Evolutionary conservation across 2,329 filamentous ascomycete species (phyloP), one percentile per base, ranked within the genome.

Genomic region (Exophiala alcalophila): DNA sequence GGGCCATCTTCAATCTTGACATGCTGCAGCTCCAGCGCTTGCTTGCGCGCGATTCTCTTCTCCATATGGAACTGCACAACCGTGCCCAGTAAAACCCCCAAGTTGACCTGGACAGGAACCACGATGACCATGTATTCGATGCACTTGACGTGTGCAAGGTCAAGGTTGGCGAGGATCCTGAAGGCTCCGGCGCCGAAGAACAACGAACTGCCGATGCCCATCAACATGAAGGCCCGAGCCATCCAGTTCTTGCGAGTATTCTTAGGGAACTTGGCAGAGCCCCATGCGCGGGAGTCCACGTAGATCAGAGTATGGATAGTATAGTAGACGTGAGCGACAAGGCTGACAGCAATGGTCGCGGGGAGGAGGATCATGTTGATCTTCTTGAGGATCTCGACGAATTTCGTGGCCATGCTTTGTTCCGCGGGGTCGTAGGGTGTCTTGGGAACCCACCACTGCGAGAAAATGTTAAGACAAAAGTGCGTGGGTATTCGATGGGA

Each of bases 381-480:
- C 18, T 53, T 50, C 27, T 47, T 39, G 10, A 56, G 40, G 32
- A 50, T n/a, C 7, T 44, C 24, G 46, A 40, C 24, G 19, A 51
- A 11, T 15, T 40, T 50, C 15, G 39, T 46, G 34, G 18, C 27
- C 9, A 15, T 39, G 11, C 28, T 35, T 5, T 49, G 39, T 14
- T 46, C 41, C 11, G 33, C 18, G 4, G 41, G 35, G 19, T 49
- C 44, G 18, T 26, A 34, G 5, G 50, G 36, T n/a, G 32, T 32
- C 25, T 44, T 44, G n/a, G 47, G 51, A 11, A 56, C 30, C 53
- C 53, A 56, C 53, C 53, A 56, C 53, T 56, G 21, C 35, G n/a
- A 20, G 16, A 28, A 39, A 7, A 10, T 27, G 32, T 41, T 27
- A 34, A 14, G 15, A 27, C 19, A 8, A 14, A 11, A 16, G 15